Evolutionary conservation across 73 alveolate genomes (phyloP).

Genomic region (Stentor coeruleus): DNA sequence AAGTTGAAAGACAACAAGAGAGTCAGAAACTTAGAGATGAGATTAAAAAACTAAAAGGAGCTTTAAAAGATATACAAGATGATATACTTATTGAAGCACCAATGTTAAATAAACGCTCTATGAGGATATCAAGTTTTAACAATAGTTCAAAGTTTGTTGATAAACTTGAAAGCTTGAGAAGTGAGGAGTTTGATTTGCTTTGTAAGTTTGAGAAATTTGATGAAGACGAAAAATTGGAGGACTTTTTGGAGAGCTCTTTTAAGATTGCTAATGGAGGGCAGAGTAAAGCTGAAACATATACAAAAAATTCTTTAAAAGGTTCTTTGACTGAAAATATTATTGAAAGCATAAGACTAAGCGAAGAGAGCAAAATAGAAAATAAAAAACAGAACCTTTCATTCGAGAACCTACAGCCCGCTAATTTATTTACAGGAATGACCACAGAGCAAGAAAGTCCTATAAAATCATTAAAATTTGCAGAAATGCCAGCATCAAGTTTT

Average conservation of each 20-base stretch:
- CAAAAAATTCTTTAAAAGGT: neutral
- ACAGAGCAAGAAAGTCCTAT: neutral
- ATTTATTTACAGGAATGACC: neutral
- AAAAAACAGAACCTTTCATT: no score
- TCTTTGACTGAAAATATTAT: neutral
- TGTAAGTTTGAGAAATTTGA: neutral
- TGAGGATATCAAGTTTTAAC: neutral
- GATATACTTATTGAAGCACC: neutral
- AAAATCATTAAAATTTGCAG: neutral
- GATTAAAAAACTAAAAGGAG: neutral
- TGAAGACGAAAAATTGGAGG: neutral
- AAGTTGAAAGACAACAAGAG: neutral
- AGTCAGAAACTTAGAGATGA: neutral
- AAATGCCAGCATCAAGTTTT: neutral
- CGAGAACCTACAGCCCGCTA: neutral
- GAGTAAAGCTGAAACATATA: neutral
- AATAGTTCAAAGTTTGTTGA: neutral
- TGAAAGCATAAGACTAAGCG: neutral
- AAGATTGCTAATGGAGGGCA: neutral
- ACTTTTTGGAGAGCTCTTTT: neutral
- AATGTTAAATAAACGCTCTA: neutral
- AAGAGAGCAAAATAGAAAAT: neutral
- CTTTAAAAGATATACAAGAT: constrained; percentile 1
- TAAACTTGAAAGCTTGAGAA: neutral
- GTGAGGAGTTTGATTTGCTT: neutral